Conservation (phyloP, 495 filamentous ascomycete genomes). For the Bacidia rubella region DNA sequence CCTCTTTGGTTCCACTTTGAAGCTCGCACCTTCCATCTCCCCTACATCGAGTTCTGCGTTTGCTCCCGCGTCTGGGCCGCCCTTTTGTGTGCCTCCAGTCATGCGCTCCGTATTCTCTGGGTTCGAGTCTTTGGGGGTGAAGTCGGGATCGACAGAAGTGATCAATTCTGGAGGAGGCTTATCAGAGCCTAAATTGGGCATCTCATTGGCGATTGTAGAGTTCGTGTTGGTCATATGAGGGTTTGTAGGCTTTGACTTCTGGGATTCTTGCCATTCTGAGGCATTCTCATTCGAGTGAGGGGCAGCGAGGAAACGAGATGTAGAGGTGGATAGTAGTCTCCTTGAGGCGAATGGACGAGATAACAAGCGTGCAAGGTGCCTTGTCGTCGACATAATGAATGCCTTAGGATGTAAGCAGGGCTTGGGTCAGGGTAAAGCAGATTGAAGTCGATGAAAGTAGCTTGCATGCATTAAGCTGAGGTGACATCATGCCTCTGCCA, state of each 20-base stretch:
- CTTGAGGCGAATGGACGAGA: not conserved
- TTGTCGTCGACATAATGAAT: not conserved
- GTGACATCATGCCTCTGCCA: not conserved
- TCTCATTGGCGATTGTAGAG: constrained; percentile 48
- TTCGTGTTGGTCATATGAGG: constrained; percentile 51
- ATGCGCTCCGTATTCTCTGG: constrained; percentile 48
- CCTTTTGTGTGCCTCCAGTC: constrained; percentile 45
- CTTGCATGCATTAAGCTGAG: not conserved
- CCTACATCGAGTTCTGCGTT: constrained; percentile 72
- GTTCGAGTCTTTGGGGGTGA: constrained; percentile 43
- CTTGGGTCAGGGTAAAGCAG: no score
- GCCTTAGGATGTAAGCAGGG: not conserved
- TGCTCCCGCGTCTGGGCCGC: constrained; percentile 30
- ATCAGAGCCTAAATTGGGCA: constrained; percentile 43
- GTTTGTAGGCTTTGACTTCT: constrained; percentile 43
- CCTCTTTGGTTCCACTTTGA: constrained; percentile 79
- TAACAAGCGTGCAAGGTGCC: not conserved
- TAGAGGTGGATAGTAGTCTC: constrained; percentile 12
- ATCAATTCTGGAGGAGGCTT: constrained; percentile 48
- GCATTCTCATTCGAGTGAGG: constrained; percentile 25
- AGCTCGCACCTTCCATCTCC: constrained; percentile 76
- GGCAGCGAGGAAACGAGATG: constrained; percentile 10
- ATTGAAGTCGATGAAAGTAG: no score
- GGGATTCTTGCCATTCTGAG: constrained; percentile 35
- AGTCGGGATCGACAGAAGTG: constrained; percentile 41